A percentile compares a stretch with the other conserved stretches of the same genome.
Evolutionary conservation across 1,284 basidiomycete species (phyloP).

Genomic region (Austroboletus novae-zelandiae): DNA sequence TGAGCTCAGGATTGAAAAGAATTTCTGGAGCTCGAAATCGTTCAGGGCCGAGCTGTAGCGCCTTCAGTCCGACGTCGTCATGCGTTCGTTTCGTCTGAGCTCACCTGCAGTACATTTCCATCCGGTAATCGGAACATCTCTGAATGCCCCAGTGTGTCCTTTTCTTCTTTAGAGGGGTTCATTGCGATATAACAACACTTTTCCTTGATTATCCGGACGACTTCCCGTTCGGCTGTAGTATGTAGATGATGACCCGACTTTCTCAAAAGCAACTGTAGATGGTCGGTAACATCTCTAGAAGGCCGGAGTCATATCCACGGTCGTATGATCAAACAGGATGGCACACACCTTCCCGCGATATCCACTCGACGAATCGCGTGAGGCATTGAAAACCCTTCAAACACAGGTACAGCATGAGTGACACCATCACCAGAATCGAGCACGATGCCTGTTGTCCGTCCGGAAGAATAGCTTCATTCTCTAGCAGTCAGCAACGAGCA

Average conservation of each 20-base stretch:
- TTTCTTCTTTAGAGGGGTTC: slow-evolving; percentile 93
- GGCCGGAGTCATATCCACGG: slow-evolving; percentile 12
- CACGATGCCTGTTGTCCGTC: slow-evolving; percentile 98
- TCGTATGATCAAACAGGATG: slow-evolving; percentile 3
- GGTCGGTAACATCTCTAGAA: slow-evolving; percentile 90
- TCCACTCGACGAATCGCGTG: slow-evolving; percentile 96
- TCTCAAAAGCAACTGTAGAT: slow-evolving; percentile 90
- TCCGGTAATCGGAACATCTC: slow-evolving; percentile 97
- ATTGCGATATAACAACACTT: slow-evolving; percentile 95
- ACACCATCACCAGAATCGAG: slow-evolving; percentile 99
- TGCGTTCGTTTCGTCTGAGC: slow-evolving; percentile 16
- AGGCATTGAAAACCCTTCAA: slow-evolving; percentile 99
- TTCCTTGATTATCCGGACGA: slow-evolving; percentile 97
- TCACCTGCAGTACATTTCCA: slow-evolving; percentile 88
- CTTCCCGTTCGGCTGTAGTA: slow-evolving; percentile 96
- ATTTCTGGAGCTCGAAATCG: slow-evolving; percentile 98
- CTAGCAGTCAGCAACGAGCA: slow-evolving; percentile 12
- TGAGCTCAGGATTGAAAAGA: slow-evolving; percentile 95
- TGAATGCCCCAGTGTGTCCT: slow-evolving; percentile 72
- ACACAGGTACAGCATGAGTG: slow-evolving; percentile 98
- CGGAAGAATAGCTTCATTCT: slow-evolving; percentile 86
- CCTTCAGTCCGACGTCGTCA: slow-evolving; percentile 5
- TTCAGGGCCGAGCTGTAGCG: slow-evolving; percentile 82
- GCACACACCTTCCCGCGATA: slow-evolving; percentile 83
- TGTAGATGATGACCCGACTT: slow-evolving; percentile 95